Evolutionary conservation across 352 stramenopile species (phyloP).

Genomic region (Phytophthora melonis): DNA sequence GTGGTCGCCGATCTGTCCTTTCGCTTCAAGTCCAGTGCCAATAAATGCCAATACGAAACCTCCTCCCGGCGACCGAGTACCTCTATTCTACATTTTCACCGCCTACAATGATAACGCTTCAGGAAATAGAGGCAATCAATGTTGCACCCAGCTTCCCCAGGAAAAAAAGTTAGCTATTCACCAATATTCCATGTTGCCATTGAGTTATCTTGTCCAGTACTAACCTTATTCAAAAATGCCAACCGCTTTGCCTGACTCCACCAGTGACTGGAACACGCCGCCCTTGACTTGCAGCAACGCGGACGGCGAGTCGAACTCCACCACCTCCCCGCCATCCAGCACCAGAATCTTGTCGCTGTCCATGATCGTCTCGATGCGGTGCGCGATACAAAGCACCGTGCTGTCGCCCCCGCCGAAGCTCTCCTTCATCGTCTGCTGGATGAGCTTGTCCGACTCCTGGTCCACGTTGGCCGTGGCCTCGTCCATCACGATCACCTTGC

Average conservation of each 20-base stretch:
- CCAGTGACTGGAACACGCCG: slow-evolving; percentile 78
- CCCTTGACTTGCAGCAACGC: slow-evolving; percentile 74
- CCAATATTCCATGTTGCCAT: too few species aligned
- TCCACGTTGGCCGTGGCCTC: slow-evolving; percentile 96
- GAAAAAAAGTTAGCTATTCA: too few species aligned
- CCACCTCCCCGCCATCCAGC: slow-evolving; percentile 76
- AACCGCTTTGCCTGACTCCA: slow-evolving; percentile 21
- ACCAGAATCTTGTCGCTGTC: slow-evolving; percentile 93
- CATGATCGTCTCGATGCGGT: slow-evolving; percentile 94
- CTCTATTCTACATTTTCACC: too few species aligned
- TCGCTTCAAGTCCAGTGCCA: too few species aligned
- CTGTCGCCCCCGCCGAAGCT: slow-evolving; percentile 80
- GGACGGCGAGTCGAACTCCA: slow-evolving; percentile 31
- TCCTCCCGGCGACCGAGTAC: too few species aligned
- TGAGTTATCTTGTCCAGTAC: too few species aligned
- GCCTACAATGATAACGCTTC: too few species aligned
- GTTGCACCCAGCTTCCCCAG: background rate
- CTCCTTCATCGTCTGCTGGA: slow-evolving; percentile 84
- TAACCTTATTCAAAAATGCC: background rate
- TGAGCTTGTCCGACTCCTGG: slow-evolving; percentile 65
- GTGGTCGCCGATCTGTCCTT: too few species aligned
- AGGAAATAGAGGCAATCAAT: background rate
- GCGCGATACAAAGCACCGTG: slow-evolving; percentile 95
- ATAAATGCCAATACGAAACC: too few species aligned
- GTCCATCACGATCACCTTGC: slow-evolving; percentile 94